phyloP scores from a whole-genome alignment of 352 stramenopile species.

The Thraustochytrium sp. region DNA sequence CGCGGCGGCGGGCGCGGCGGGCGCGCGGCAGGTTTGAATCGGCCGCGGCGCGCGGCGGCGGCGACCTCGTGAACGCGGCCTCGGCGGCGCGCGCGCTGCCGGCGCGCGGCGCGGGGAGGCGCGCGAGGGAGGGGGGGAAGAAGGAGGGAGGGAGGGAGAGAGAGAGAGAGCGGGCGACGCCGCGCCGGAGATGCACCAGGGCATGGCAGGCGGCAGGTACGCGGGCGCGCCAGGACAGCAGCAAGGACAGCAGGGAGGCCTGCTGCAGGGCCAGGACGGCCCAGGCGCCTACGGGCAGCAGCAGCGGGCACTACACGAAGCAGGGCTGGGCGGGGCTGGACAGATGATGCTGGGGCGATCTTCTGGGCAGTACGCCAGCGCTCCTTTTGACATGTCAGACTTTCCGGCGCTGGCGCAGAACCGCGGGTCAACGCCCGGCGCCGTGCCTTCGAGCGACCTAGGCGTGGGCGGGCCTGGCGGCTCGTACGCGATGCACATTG shows the following conservation, averaged over 20 bases:
- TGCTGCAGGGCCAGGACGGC: neutral
- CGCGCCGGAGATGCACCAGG: neutral
- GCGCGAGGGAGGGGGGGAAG: neutral
- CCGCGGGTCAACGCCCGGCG: neutral
- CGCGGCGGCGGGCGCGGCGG: too few species aligned
- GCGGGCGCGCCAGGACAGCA: neutral
- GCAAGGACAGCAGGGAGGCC: neutral
- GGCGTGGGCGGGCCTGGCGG: neutral
- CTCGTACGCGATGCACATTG: slow-evolving; percentile 13
- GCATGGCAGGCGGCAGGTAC: neutral
- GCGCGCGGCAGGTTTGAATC: too few species aligned
- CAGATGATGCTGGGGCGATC: neutral
- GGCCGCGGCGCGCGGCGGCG: too few species aligned
- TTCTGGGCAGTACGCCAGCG: neutral
- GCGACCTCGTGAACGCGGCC: too few species aligned
- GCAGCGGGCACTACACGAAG: neutral
- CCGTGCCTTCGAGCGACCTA: neutral
- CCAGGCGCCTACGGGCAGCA: neutral
- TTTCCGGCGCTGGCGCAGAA: slow-evolving; percentile 29
- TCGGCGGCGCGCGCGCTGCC: too few species aligned
- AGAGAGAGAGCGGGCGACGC: neutral
- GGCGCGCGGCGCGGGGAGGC: too few species aligned
- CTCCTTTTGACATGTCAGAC: slow-evolving; percentile 33
- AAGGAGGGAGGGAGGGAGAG: neutral
- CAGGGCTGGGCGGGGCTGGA: neutral